Conservation (phyloP, 2,329 filamentous ascomycete genomes). For the Tolypocladium album region DNA sequence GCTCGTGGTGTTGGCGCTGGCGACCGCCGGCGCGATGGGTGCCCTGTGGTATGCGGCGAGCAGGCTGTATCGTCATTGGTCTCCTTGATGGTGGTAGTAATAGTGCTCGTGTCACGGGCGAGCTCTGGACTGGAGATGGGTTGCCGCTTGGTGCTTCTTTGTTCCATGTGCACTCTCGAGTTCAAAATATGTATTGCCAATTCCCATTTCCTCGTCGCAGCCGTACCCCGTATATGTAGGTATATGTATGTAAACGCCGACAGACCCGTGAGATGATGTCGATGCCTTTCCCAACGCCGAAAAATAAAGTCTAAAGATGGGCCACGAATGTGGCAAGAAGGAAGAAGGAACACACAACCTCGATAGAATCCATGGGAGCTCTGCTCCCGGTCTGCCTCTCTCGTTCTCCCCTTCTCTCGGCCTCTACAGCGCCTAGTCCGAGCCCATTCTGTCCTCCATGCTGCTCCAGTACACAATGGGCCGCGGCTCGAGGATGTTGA, state of each 20-base stretch:
- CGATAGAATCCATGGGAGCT: background rate
- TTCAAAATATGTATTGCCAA: background rate
- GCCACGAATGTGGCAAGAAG: background rate
- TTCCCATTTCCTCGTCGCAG: background rate
- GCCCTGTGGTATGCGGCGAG: background rate
- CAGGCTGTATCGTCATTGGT: background rate
- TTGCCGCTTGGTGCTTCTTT: background rate
- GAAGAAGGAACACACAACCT: background rate
- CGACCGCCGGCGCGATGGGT: slow-evolving; percentile 4
- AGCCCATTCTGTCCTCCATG: slow-evolving; percentile 47
- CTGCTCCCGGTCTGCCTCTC: background rate
- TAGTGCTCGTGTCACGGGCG: background rate
- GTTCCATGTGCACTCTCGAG: background rate
- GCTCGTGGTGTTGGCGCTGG: slow-evolving; percentile 34
- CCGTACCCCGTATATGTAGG: background rate
- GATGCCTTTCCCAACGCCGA: background rate
- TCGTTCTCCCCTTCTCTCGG: background rate
- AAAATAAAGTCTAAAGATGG: background rate
- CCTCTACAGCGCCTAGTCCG: slow-evolving; percentile 1
- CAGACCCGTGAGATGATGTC: background rate
- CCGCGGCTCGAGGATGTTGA: slow-evolving; percentile 49
- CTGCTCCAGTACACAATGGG: slow-evolving; percentile 55
- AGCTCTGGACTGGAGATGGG: background rate
- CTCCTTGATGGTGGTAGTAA: background rate
- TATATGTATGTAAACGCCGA: background rate